A percentile compares a stretch with the other conserved stretches of the same genome.
Conservation (phyloP, 1,284 basidiomycete species). For the Apiotrichum siamense region DNA sequence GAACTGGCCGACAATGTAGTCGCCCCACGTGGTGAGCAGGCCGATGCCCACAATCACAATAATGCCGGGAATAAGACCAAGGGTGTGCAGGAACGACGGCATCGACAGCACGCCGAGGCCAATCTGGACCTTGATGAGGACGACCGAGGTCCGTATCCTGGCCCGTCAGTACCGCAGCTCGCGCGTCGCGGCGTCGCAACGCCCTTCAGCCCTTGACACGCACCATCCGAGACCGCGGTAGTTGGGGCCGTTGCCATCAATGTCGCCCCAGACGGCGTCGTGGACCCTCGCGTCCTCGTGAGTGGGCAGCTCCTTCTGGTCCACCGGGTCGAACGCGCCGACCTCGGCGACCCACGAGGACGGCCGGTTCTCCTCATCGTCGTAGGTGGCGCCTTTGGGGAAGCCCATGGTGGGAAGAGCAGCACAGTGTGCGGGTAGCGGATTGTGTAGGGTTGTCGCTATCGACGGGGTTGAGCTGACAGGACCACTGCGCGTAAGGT, state of each 20-base stretch:
- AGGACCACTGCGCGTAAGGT: no score
- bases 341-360: not conserved
- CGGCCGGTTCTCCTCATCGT: not conserved
- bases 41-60: constrained; percentile 28
- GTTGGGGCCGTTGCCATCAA: constrained; percentile 36
- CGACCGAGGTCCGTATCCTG: constrained; percentile 30
- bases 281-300: not conserved
- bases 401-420: no score
- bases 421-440: no score
- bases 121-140: constrained; percentile 40
- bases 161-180: not conserved
- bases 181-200: no score
- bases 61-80: constrained; percentile 31
- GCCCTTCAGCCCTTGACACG: not conserved
- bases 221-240: constrained; percentile 37
- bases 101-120: constrained; percentile 38
- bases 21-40: constrained; percentile 25
- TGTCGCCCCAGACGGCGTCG: constrained; percentile 41
- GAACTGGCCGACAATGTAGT: constrained; percentile 19
- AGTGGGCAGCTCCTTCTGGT: not conserved
- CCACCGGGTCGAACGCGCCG: not conserved
- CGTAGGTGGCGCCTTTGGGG: no score
- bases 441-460: no score
- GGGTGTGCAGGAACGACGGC: constrained; percentile 26
- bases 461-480: not conserved